Conservation (phyloP, 768 basidiomycete genomes). For the Lactarius vividus region DNA sequence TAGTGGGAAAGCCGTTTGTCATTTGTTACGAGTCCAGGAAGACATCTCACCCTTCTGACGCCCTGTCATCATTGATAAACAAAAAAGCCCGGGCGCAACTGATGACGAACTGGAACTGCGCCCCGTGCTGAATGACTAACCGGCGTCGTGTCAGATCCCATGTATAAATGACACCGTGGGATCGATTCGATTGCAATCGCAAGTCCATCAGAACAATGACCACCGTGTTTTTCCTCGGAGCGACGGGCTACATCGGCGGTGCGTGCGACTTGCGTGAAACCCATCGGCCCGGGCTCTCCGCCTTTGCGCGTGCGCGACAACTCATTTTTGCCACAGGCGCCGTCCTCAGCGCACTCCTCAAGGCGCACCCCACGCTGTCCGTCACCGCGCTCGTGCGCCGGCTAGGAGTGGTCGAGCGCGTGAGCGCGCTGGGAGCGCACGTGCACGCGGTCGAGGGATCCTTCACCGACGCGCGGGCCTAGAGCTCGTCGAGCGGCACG, state of each 20-base stretch:
- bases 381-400: slow-evolving; percentile 11
- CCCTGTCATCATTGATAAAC: neutral
- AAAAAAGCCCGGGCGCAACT: neutral
- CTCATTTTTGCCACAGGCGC: too few relatives aligned
- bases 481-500: too few relatives aligned
- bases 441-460: too few relatives aligned
- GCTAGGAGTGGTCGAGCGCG: neutral
- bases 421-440: neutral
- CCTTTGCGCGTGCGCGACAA: neutral
- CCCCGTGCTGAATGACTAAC: neutral
- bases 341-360: neutral
- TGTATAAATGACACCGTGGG: neutral
- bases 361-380: neutral
- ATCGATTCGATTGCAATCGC: neutral
- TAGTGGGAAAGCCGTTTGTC: neutral
- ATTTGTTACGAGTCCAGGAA: too few relatives aligned
- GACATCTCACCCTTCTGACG: too few relatives aligned
- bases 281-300: neutral
- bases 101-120: neutral
- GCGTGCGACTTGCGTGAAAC: neutral
- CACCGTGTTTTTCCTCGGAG: neutral
- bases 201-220: neutral
- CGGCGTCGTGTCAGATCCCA: neutral
- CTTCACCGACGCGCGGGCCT: too few relatives aligned
- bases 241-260: neutral